Percentiles rank a stretch among this genome's conserved stretches.
Evolutionary conservation across 768 basidiomycete genomes (phyloP).

Genomic region (Clavaria fumosa): DNA sequence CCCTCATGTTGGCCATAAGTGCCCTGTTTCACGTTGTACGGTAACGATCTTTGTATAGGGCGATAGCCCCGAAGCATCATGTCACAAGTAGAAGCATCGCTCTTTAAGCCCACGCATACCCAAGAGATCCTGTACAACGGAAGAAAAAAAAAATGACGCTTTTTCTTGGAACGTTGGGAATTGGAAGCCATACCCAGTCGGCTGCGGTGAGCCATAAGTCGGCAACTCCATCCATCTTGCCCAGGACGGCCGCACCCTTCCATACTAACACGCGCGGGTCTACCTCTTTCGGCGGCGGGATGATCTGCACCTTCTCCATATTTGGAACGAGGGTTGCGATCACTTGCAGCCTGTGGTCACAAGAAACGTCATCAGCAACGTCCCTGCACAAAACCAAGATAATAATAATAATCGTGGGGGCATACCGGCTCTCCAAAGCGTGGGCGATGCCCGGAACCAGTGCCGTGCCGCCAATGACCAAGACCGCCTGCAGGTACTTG

Average conservation of each 20-base stretch:
- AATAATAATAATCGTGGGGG: not conserved
- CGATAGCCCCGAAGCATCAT: too few relatives aligned
- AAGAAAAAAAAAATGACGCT: conserved; percentile 2
- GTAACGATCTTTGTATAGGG: not conserved
- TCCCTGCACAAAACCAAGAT: conserved; percentile 1
- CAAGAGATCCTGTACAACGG: conserved; percentile 40
- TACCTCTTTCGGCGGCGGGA: conserved; percentile 88
- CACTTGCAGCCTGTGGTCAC: conserved; percentile 44
- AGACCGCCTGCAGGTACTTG: conserved; percentile 75
- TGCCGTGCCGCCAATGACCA: conserved; percentile 78
- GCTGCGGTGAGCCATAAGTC: conserved; percentile 80
- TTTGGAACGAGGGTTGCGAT: conserved; percentile 69
- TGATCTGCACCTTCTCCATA: conserved; percentile 82
- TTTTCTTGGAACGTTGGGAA: conserved; percentile 4
- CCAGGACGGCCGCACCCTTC: conserved; percentile 89
- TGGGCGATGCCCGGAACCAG: conserved; percentile 71
- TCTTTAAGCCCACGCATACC: conserved; percentile 75
- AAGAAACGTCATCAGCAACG: conserved; percentile 2
- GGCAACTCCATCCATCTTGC: conserved; percentile 77
- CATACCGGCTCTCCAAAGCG: conserved; percentile 76
- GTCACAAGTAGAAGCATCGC: conserved; percentile 65
- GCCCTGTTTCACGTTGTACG: too few relatives aligned
- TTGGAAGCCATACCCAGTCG: conserved; percentile 60
- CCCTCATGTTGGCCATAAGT: too few relatives aligned
- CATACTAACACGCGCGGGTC: conserved; percentile 83